These are phyloP conservation scores for Tetrahymena malaccensis DNA, from an alignment of 73 alveolate species.

Conservation along the genomic window DNA sequence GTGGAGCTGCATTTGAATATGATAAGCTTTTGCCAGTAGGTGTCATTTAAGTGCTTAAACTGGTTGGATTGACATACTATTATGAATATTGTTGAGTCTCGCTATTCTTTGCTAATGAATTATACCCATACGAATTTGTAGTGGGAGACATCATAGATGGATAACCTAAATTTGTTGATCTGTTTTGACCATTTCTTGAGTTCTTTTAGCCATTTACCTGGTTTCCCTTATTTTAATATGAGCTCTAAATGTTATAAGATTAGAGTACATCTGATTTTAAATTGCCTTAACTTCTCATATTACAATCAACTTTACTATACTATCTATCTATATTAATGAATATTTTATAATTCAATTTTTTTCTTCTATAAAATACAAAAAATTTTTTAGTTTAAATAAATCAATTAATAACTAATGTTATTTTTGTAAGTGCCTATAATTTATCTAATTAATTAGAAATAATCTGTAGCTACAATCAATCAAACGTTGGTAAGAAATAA, in stretches of 20 bases:
- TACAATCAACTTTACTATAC: not conserved
- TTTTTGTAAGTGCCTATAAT: too few relatives aligned
- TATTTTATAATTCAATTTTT: too few relatives aligned
- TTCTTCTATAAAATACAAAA: not conserved
- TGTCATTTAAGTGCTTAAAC: not conserved
- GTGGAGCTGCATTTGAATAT: not conserved
- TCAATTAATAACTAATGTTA: not conserved
- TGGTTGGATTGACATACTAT: not conserved
- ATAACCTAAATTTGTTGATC: not conserved
- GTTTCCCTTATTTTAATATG: not conserved
- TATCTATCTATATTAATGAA: not conserved
- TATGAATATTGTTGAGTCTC: not conserved
- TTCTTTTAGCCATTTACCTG: not conserved
- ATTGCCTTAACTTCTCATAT: not conserved
- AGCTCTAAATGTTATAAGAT: not conserved
- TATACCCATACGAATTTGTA: not conserved
- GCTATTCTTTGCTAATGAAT: not conserved
- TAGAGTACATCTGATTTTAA: not conserved
- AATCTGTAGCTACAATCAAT: too few relatives aligned
- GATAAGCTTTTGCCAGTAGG: not conserved
- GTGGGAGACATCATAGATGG: not conserved
- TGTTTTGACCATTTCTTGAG: not conserved
- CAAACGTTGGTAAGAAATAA: too few relatives aligned
- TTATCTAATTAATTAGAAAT: too few relatives aligned
- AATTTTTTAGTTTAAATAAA: too few relatives aligned